A percentile compares a stretch with the other conserved stretches of the same genome.
These are phyloP conservation scores for Fagus sylvatica DNA, from an alignment of 306 rosid genomes.

Conservation along the genomic window DNA sequence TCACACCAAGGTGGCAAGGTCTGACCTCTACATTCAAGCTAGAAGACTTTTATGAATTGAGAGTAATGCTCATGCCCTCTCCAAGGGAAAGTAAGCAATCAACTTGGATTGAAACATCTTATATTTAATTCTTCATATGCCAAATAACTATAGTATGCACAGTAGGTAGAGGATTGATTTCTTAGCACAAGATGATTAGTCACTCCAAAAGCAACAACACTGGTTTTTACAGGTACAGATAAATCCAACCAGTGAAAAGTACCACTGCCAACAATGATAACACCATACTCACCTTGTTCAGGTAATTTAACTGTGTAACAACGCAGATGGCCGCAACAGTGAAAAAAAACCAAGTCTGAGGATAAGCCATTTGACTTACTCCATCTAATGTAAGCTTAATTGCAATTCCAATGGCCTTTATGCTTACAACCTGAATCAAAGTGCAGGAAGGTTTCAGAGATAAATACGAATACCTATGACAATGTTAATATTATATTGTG, in stretches of 20 bases:
- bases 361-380: slow-evolving; percentile 74
- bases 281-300: slow-evolving; percentile 77
- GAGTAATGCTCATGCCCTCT: not conserved
- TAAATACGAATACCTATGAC: not conserved
- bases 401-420: slow-evolving; percentile 95
- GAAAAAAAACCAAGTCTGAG: slow-evolving; percentile 92
- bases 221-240: not conserved
- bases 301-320: slow-evolving; percentile 85
- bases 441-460: not conserved
- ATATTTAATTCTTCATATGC: not conserved
- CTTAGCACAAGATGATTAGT: not conserved
- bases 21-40: not conserved
- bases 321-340: slow-evolving; percentile 78
- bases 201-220: not conserved
- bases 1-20: too few species aligned
- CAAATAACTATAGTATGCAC: not conserved
- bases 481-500: not conserved
- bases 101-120: not conserved
- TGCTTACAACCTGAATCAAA: slow-evolving; percentile 78
- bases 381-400: slow-evolving; percentile 90
- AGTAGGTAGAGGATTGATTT: not conserved
- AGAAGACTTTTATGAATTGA: not conserved
- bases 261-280: not conserved
- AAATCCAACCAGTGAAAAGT: not conserved
- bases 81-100: not conserved